These are phyloP conservation scores for Amorphotheca resinae DNA, from an alignment of 495 filamentous ascomycete species.

Conservation along the genomic window DNA sequence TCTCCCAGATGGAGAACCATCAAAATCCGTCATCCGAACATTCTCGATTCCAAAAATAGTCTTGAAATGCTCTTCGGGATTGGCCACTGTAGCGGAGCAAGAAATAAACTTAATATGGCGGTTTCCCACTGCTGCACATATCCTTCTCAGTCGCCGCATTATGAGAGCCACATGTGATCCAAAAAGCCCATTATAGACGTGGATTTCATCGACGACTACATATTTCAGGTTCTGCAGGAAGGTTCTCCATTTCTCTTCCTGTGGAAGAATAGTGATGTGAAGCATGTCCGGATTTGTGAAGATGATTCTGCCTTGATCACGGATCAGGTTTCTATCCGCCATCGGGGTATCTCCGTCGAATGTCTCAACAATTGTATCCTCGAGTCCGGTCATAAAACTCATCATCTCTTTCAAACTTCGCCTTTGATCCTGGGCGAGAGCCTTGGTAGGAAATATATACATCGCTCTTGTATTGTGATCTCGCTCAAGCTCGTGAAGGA, in stretches of 20 bases:
- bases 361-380: slow-evolving; percentile 70
- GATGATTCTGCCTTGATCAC: slow-evolving; percentile 84
- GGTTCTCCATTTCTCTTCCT: slow-evolving; percentile 78
- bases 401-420: slow-evolving; percentile 79
- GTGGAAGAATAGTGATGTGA: slow-evolving; percentile 84
- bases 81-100: slow-evolving; percentile 94
- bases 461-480: slow-evolving; percentile 71
- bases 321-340: slow-evolving; percentile 60
- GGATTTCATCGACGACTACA: slow-evolving; percentile 71
- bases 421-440: slow-evolving; percentile 88
- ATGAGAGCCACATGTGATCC: slow-evolving; percentile 90
- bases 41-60: slow-evolving; percentile 80
- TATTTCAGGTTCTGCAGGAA: slow-evolving; percentile 84
- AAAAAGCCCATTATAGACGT: slow-evolving; percentile 94
- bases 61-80: slow-evolving; percentile 84
- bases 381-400: slow-evolving; percentile 62
- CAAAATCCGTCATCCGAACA: slow-evolving; percentile 71
- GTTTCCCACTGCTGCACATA: slow-evolving; percentile 90
- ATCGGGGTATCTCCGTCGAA: slow-evolving; percentile 94
- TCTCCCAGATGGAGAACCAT: slow-evolving; percentile 83
- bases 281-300: slow-evolving; percentile 99
- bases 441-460: slow-evolving; percentile 98
- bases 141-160: slow-evolving; percentile 79
- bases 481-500: slow-evolving; percentile 75
- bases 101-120: slow-evolving; percentile 83